Evolutionary conservation across 2,329 filamentous ascomycete species (phyloP).

Genomic region (Aspergillus caelatus): DNA sequence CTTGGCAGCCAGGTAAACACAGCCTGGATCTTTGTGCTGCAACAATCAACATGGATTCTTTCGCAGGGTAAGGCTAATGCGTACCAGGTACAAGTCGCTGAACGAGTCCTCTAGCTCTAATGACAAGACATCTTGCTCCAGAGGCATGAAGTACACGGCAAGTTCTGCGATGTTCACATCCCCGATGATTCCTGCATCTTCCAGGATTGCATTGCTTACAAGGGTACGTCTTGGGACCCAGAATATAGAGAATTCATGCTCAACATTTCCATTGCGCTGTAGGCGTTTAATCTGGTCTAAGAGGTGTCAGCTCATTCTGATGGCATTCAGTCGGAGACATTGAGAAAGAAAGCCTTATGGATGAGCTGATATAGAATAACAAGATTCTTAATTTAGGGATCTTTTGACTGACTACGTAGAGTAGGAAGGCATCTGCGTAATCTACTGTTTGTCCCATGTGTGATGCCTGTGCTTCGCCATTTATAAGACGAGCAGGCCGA

Average conservation of each 20-base stretch:
- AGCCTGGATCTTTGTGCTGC: slow-evolving; percentile 81
- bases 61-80: slow-evolving; percentile 18
- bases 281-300: slow-evolving; percentile 88
- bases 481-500: not conserved
- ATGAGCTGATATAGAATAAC: slow-evolving; percentile 35
- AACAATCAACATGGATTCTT: slow-evolving; percentile 1
- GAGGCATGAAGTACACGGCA: slow-evolving; percentile 83
- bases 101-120: slow-evolving; percentile 88
- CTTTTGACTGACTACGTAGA: slow-evolving; percentile 60
- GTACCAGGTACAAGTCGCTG: slow-evolving; percentile 77
- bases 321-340: slow-evolving; percentile 49
- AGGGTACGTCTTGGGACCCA: slow-evolving; percentile 93
- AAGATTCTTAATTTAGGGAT: slow-evolving; percentile 52
- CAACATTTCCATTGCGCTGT: slow-evolving; percentile 81
- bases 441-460: slow-evolving; percentile 59
- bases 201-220: slow-evolving; percentile 86
- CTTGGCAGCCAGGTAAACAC: slow-evolving; percentile 84
- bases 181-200: slow-evolving; percentile 89
- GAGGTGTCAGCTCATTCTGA: slow-evolving; percentile 62
- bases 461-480: not conserved
- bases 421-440: slow-evolving; percentile 55
- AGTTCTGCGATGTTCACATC: slow-evolving; percentile 89
- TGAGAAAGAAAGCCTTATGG: slow-evolving; percentile 47
- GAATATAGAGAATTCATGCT: slow-evolving; percentile 95
- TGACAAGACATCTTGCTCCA: slow-evolving; percentile 89